Evolutionary conservation across 2,329 filamentous ascomycete genomes (phyloP).

Genomic region (Fusarium concolor): DNA sequence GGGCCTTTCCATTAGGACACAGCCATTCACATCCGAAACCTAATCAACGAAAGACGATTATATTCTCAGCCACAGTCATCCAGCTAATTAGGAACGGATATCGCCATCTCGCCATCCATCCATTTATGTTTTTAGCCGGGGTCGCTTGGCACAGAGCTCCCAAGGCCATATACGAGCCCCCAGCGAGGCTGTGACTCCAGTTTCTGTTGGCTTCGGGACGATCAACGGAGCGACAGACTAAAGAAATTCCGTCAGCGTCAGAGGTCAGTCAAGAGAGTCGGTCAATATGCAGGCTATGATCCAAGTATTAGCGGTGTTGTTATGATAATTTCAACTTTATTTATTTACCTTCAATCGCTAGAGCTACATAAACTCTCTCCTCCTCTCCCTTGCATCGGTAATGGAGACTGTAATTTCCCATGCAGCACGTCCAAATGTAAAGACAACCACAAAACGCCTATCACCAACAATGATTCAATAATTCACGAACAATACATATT

Average conservation of each 20-base stretch:
- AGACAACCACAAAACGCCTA: background rate
- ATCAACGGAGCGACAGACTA: constrained; percentile 21
- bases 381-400: constrained; percentile 30
- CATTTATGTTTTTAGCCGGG: constrained; percentile 4
- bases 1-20: constrained; percentile 10
- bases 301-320: background rate
- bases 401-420: constrained; percentile 32
- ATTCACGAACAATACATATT: background rate
- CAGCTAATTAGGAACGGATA: background rate
- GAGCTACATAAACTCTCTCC: constrained; percentile 7
- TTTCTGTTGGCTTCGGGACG: constrained; percentile 19
- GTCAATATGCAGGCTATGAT: too few relatives aligned
- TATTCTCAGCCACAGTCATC: constrained; percentile 18
- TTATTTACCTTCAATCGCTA: constrained; percentile 4
- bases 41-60: background rate
- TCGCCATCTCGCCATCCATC: constrained; percentile 12
- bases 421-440: constrained; percentile 9
- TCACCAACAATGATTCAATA: background rate
- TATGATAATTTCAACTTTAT: background rate
- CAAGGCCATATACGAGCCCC: constrained; percentile 32
- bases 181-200: constrained; percentile 30
- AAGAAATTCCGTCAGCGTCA: constrained; percentile 6
- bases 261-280: background rate
- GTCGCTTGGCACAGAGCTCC: constrained; percentile 20
- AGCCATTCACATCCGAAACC: constrained; percentile 18